Percentiles rank a stretch among this genome's conserved stretches.
phyloP scores from a whole-genome alignment of 495 filamentous ascomycete genomes.

The Parmelia sp. region DNA sequence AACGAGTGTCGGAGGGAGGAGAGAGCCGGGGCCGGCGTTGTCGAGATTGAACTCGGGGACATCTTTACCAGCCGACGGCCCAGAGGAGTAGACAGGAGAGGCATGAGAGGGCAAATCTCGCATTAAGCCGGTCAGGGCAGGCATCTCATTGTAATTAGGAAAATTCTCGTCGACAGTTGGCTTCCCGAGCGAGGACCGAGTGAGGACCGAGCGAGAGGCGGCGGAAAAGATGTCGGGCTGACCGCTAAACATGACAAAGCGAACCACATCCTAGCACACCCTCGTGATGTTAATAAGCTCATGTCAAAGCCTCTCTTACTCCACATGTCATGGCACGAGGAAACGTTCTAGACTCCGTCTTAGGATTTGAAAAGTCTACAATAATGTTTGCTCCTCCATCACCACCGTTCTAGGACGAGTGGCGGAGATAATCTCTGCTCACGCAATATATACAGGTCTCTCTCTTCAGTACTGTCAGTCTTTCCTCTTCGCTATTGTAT shows the following conservation, averaged over 20 bases:
- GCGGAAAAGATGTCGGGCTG: constrained; percentile 2
- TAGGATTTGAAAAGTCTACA: background rate
- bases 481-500: too few species aligned
- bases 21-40: constrained; percentile 32
- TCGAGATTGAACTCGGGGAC: constrained; percentile 36
- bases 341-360: background rate
- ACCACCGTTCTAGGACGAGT: background rate
- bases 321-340: background rate
- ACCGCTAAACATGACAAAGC: constrained; percentile 13
- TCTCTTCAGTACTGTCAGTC: background rate
- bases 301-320: background rate
- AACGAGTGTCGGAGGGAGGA: constrained; percentile 49
- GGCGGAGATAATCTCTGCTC: background rate
- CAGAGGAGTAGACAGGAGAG: constrained; percentile 46
- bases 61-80: constrained; percentile 29
- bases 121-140: constrained; percentile 34
- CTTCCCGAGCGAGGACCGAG: background rate
- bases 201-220: background rate
- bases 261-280: background rate
- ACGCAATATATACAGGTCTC: background rate
- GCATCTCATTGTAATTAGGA: constrained; percentile 12
- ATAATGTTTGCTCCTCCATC: background rate
- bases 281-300: background rate
- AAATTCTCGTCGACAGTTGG: background rate
- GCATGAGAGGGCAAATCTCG: constrained; percentile 46